These are phyloP conservation scores for Linaria vulgaris DNA, from an alignment of 257 asterid genomes.

Conservation along the genomic window DNA sequence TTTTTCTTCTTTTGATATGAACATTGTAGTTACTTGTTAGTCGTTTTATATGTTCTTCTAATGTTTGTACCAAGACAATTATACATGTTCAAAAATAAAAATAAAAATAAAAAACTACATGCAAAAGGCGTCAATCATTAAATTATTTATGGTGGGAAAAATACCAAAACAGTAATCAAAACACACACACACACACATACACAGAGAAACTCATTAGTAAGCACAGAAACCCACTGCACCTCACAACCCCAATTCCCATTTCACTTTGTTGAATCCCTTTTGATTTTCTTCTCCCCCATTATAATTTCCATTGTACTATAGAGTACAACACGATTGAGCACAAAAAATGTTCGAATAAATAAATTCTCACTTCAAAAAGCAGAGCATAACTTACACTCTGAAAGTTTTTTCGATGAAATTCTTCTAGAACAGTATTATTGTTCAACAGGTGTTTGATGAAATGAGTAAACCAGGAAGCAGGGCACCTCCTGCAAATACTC, in stretches of 20 bases:
- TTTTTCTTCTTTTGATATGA: no score
- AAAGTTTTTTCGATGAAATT: not conserved
- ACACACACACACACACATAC: not conserved
- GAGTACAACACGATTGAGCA: not conserved
- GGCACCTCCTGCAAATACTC: conserved; percentile 15
- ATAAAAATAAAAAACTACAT: no score
- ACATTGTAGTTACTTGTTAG: no score
- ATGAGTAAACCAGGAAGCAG: conserved; percentile 52
- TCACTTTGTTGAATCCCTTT: conserved; percentile 21
- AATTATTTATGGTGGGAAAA: not conserved
- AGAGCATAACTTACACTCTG: not conserved
- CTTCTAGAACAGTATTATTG: not conserved
- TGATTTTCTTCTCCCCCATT: conserved; percentile 2
- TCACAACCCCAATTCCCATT: conserved; percentile 1
- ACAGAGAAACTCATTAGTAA: not conserved
- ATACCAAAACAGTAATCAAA: not conserved
- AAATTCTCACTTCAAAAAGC: conserved; percentile 18
- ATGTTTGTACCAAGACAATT: no score
- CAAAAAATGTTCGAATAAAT: not conserved
- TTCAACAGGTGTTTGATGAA: conserved; percentile 11
- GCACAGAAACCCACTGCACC: not conserved
- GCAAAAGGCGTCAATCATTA: no score
- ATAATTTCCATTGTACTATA: no score
- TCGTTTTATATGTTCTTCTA: no score
- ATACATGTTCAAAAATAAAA: no score